Evolutionary conservation across 2,329 filamentous ascomycete species (phyloP), one percentile per base, ranked within the genome.

Genomic region (Fusarium piperis): DNA sequence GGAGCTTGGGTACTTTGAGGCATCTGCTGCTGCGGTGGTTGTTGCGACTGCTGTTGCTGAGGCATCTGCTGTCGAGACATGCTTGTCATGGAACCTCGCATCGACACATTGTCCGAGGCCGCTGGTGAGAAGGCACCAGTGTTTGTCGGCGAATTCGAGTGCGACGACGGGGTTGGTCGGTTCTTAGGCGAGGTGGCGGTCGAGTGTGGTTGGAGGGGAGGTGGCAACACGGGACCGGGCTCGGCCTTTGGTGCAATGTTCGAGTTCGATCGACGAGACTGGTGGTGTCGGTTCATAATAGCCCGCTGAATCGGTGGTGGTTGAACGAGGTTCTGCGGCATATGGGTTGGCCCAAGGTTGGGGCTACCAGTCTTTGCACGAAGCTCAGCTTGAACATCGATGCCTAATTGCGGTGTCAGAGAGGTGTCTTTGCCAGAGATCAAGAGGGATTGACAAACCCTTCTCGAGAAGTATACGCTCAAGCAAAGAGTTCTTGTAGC

Each of bases 391-490:
- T 98, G 94, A 55, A 99, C 96, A 86, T 99, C 95, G 82, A 98
- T 97, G 76, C 94, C 94, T 97, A 48, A 8, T 32, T 51, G 59
- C 63, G 32, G 26, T 65, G 62, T 53, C 26, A 62, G 65, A 55
- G 20, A 67, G 20, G 39, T 10, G 20, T 16, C n/a, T 12, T n/a
- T 13, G 20, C 30, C 15, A 1, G 15, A 26, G 6, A 28, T 41
- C 15, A 26, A 53, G 35, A 18, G 23, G 26, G 28, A 23, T 30
- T 33, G n/a, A 65, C 71, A 16, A 83, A 96, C 94, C 95, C 88
- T 98, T 98, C 84, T 99, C 96, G 38, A 99, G 88, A 59, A 99
- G 88, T 78, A 99, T 97, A 65, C 96, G 91, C 84, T 99, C 96
- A 36, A 99, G 88, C 55, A 98, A 86, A 41, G 96, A 98, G 82